Conservation (phyloP, 345 rosid species). For the Pseudoturritis turrita region DNA sequence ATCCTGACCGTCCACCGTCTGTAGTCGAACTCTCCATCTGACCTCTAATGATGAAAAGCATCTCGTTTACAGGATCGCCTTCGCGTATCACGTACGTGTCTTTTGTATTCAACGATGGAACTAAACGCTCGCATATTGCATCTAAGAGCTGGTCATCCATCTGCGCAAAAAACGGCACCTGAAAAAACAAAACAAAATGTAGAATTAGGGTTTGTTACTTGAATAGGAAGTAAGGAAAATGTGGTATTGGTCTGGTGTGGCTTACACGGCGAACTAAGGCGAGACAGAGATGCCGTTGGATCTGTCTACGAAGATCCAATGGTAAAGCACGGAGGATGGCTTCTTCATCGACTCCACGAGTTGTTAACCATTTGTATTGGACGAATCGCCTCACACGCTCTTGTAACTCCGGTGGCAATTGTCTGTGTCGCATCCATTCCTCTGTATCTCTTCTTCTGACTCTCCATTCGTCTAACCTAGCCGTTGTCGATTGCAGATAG, state of each 20-base stretch:
- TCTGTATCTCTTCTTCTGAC: conserved; percentile 80
- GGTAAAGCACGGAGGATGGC: conserved; percentile 66
- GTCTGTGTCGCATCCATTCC: conserved; percentile 97
- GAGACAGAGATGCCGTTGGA: conserved; percentile 75
- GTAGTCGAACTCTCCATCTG: conserved; percentile 83
- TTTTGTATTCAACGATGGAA: conserved; percentile 64
- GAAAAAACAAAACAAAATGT: not conserved
- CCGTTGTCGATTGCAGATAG: conserved; percentile 78
- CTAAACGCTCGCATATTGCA: conserved; percentile 81
- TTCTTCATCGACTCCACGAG: conserved; percentile 85
- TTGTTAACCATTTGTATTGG: conserved; percentile 79
- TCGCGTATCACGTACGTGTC: conserved; percentile 59
- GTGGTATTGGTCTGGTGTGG: not conserved
- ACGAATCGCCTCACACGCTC: conserved; percentile 78
- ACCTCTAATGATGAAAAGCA: conserved; percentile 91
- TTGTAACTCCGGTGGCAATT: conserved; percentile 66
- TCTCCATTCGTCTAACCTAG: conserved; percentile 89
- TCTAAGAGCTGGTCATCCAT: conserved; percentile 87
- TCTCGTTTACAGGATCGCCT: conserved; percentile 86
- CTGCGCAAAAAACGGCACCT: conserved; percentile 87
- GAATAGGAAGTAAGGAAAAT: not conserved
- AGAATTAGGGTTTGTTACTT: not conserved
- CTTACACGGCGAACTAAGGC: conserved; percentile 90
- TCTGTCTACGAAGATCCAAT: conserved; percentile 66
- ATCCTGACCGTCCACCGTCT: conserved; percentile 75